Percentiles rank a stretch among this genome's conserved stretches.
Evolutionary conservation across 352 stramenopile genomes (phyloP).

Genomic region (Globisporangium cylindrosporum): DNA sequence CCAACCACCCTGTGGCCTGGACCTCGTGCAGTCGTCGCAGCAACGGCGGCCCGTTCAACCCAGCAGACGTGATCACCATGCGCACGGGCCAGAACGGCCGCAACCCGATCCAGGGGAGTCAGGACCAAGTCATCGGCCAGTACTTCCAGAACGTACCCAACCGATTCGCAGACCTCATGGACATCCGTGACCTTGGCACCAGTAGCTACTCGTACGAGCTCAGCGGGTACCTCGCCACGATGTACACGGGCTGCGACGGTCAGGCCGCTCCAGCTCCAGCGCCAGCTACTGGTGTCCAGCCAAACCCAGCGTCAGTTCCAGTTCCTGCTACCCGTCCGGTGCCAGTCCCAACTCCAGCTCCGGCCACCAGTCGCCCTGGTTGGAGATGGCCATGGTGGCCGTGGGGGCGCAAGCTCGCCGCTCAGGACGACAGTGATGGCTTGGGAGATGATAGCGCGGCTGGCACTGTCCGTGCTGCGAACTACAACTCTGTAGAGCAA

Average conservation of each 20-base stretch:
- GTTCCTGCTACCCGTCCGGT: too few relatives aligned
- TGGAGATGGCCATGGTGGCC: background rate
- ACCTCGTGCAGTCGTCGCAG: conserved; percentile 15
- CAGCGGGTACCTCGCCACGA: conserved; percentile 7
- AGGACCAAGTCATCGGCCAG: conserved; percentile 24
- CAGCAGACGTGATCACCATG: conserved; percentile 23
- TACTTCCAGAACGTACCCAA: conserved; percentile 57
- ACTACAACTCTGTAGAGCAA: background rate
- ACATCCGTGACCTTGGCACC: conserved; percentile 12
- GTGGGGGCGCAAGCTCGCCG: background rate
- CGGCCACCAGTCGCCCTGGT: conserved; percentile 2
- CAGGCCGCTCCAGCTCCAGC: background rate
- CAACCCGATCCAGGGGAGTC: conserved; percentile 18
- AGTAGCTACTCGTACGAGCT: conserved; percentile 17
- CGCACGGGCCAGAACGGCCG: conserved; percentile 28
- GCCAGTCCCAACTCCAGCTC: background rate
- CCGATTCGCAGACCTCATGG: conserved; percentile 15
- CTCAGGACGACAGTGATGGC: background rate
- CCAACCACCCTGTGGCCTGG: conserved; percentile 22
- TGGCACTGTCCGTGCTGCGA: background rate
- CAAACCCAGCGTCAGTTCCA: background rate
- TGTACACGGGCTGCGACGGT: conserved; percentile 14
- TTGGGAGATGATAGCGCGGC: background rate
- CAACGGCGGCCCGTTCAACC: conserved; percentile 8
- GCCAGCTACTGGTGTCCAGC: background rate